Conservation (phyloP, 1,139 yeast genomes). For the Candida pseudoviswanathii region DNA sequence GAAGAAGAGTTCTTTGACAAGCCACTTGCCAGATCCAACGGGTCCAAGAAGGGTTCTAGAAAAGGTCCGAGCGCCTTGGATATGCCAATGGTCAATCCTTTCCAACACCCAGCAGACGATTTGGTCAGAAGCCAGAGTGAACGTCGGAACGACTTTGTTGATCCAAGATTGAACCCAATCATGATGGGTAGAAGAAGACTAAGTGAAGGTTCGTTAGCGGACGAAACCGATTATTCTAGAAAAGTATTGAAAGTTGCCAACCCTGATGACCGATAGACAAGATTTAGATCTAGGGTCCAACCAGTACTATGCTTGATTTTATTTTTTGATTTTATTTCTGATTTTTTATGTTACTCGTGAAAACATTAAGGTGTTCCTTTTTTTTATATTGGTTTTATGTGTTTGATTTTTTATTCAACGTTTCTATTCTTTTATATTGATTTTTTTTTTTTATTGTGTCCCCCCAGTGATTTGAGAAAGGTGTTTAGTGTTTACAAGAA, state of each 20-base stretch:
- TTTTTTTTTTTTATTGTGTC: background rate
- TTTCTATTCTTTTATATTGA: background rate
- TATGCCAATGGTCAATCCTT: constrained; percentile 53
- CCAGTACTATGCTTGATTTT: too few species aligned
- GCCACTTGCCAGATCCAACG: constrained; percentile 28
- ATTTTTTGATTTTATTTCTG: too few species aligned
- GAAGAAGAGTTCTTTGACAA: constrained; percentile 48
- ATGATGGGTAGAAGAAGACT: constrained; percentile 75
- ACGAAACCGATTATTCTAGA: constrained; percentile 74
- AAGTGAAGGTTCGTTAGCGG: constrained; percentile 76
- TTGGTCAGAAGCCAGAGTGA: constrained; percentile 19
- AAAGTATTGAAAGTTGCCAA: constrained; percentile 75
- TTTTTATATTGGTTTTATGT: too few species aligned
- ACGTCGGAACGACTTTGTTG: constrained; percentile 28
- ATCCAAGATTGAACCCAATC: constrained; percentile 65
- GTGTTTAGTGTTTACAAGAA: background rate
- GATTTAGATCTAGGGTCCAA: constrained; percentile 2
- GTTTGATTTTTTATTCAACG: too few species aligned
- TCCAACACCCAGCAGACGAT: constrained; percentile 61
- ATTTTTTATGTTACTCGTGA: too few species aligned
- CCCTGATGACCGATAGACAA: constrained; percentile 46
- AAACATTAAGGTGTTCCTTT: background rate
- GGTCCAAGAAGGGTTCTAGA: constrained; percentile 27
- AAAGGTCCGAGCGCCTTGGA: constrained; percentile 33
- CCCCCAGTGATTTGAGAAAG: background rate